These are phyloP conservation scores for Triglochin maritima DNA, from an alignment of 106 monocot species.

Conservation along the genomic window DNA sequence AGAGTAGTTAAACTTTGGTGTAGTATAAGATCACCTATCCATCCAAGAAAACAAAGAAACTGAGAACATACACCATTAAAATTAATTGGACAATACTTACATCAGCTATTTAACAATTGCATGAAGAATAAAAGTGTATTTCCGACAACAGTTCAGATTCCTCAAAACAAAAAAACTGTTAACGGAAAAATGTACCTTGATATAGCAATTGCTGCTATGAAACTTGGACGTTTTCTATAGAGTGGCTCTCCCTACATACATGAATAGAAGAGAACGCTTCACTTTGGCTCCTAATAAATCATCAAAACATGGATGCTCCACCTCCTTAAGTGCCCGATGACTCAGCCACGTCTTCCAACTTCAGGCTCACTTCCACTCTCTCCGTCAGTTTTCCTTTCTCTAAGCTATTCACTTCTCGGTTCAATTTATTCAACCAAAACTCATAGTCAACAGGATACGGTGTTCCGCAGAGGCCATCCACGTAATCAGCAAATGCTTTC, in stretches of 20 bases:
- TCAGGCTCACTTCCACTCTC: conserved; percentile 11
- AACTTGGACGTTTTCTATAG: not conserved
- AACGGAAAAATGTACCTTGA: too few species aligned
- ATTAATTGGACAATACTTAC: too few species aligned
- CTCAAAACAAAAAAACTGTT: too few species aligned
- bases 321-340: conserved; percentile 14
- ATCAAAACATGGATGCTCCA: not conserved
- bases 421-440: conserved; percentile 24
- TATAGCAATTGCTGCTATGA: not conserved
- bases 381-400: conserved; percentile 13
- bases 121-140: too few species aligned
- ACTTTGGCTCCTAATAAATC: not conserved
- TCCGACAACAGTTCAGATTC: too few species aligned
- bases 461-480: conserved; percentile 23
- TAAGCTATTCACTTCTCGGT: conserved; percentile 1
- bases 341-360: conserved; percentile 13
- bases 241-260: not conserved
- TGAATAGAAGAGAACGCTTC: not conserved
- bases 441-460: conserved; percentile 29
- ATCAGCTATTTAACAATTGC: too few species aligned
- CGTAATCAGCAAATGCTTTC: conserved; percentile 32
- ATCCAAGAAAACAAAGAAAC: too few species aligned
- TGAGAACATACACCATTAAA: too few species aligned
- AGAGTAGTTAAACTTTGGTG: too few species aligned
- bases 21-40: too few species aligned